Conservation (phyloP, 306 rosid genomes). For the Erythrophleum fordii region DNA sequence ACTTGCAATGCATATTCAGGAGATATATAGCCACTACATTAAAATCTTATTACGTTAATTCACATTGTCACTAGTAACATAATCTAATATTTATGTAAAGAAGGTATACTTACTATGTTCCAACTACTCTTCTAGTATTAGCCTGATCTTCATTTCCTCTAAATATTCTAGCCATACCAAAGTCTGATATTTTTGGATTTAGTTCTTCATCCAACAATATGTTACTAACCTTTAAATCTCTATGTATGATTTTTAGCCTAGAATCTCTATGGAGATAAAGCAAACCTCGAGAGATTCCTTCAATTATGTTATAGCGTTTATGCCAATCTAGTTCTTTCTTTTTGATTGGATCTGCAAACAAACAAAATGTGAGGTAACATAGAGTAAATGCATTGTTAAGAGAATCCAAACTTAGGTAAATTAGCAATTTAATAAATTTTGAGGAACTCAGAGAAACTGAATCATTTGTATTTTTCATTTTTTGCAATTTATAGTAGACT, state of each 20-base stretch:
- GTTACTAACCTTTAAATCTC: neutral
- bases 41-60: neutral
- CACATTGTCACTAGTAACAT: neutral
- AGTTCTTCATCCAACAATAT: neutral
- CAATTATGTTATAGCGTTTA: neutral
- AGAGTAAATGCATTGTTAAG: neutral
- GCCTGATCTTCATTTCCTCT: neutral
- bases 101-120: neutral
- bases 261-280: neutral
- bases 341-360: neutral
- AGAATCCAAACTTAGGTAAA: neutral
- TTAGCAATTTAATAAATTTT: neutral
- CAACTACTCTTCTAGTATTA: neutral
- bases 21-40: neutral
- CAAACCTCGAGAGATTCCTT: slow-evolving; percentile 6
- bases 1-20: slow-evolving; percentile 6
- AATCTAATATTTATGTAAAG: neutral
- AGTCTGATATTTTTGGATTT: neutral
- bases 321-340: neutral
- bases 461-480: neutral
- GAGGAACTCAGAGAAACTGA: neutral
- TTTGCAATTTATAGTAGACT: neutral
- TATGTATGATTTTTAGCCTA: slow-evolving; percentile 1
- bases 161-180: slow-evolving; percentile 15
- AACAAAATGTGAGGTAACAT: neutral